A percentile compares a stretch with the other conserved stretches of the same genome.
phyloP scores from a whole-genome alignment of 257 asterid species.

The Solanum lycopersicoides region DNA sequence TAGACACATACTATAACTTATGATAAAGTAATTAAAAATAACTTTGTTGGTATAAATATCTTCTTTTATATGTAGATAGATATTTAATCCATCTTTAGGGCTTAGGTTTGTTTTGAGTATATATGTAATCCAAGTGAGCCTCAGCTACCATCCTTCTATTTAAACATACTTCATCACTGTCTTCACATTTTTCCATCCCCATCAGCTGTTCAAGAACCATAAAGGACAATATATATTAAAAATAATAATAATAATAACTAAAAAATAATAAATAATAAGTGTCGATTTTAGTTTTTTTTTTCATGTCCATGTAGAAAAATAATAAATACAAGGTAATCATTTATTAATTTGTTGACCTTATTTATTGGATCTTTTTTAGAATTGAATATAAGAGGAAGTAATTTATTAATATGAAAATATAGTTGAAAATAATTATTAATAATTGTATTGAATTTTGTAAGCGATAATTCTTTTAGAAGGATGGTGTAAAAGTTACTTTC shows the following conservation, averaged over 20 bases:
- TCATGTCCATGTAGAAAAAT: not conserved
- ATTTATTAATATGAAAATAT: too few relatives aligned
- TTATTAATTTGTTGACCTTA: not conserved
- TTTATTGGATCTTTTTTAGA: not conserved
- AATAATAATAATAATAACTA: too few relatives aligned
- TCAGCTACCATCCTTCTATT: slow-evolving; percentile 53
- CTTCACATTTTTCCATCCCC: slow-evolving; percentile 41
- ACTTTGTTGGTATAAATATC: not conserved
- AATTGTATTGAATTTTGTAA: too few relatives aligned
- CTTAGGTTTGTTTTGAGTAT: slow-evolving; percentile 40
- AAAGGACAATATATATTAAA: not conserved
- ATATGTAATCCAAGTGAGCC: slow-evolving; percentile 66
- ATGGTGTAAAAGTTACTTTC: not conserved
- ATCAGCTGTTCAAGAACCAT: slow-evolving; percentile 20
- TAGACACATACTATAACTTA: not conserved
- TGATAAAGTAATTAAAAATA: too few relatives aligned
- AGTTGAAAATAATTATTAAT: too few relatives aligned
- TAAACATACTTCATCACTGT: slow-evolving; percentile 31
- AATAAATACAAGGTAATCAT: not conserved
- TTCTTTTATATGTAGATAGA: not conserved
- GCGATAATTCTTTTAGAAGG: too few relatives aligned
- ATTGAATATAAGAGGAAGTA: not conserved
- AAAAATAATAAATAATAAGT: not conserved
- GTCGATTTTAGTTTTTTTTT: not conserved
- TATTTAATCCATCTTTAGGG: not conserved